A percentile compares a stretch with the other conserved stretches of the same genome.
Evolutionary conservation across 257 asterid species (phyloP).

Genomic region (Scutellaria baicalensis): DNA sequence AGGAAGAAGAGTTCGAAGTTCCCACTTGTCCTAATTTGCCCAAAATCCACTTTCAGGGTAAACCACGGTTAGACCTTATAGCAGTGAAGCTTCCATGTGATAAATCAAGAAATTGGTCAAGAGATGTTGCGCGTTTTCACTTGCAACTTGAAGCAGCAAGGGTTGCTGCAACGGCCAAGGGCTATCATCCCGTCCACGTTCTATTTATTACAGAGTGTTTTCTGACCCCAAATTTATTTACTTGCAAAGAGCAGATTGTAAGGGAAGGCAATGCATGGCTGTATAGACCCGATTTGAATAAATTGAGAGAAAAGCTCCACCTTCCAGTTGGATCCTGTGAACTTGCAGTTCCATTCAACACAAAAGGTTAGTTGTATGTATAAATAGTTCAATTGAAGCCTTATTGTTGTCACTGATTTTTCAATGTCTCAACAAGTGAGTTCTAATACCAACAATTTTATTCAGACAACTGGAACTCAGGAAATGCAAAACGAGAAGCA

Average conservation of each 20-base stretch:
- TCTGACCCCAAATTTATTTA: constrained; percentile 79
- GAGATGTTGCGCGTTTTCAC: constrained; percentile 85
- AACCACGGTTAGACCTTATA: constrained; percentile 74
- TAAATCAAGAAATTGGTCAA: constrained; percentile 63
- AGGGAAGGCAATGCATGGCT: constrained; percentile 76
- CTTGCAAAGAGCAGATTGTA: constrained; percentile 68
- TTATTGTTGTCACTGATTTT: too few relatives aligned
- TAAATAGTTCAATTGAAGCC: not conserved
- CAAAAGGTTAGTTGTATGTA: constrained; percentile 49
- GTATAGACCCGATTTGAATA: constrained; percentile 57
- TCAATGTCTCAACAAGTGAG: too few relatives aligned
- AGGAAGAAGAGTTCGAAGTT: constrained; percentile 83
- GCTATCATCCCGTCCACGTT: constrained; percentile 57
- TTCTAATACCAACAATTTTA: not conserved
- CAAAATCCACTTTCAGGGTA: constrained; percentile 39
- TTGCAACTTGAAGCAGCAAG: constrained; percentile 82
- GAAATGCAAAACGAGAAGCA: constrained; percentile 66
- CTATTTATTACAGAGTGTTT: constrained; percentile 73
- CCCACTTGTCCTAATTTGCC: constrained; percentile 83
- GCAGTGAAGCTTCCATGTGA: constrained; percentile 85
- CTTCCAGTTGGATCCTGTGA: constrained; percentile 95
- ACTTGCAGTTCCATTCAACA: constrained; percentile 71
- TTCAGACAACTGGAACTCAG: constrained; percentile 59
- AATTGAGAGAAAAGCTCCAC: constrained; percentile 61
- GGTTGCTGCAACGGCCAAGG: constrained; percentile 67